Evolutionary conservation across 768 basidiomycete species (phyloP).

Genomic region (Chalciporus piperatus): DNA sequence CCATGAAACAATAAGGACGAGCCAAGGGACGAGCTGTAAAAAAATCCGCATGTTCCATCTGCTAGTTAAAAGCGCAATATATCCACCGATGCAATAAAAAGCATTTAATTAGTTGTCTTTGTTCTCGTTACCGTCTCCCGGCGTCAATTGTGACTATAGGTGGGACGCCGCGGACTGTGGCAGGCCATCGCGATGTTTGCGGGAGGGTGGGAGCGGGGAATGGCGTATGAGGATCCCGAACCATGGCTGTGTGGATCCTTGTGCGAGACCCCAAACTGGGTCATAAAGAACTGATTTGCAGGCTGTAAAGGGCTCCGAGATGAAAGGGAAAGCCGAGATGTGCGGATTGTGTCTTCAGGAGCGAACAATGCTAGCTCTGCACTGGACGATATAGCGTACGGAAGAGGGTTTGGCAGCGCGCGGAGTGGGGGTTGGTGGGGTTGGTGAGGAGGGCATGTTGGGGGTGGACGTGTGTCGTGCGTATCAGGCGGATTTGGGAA

Average conservation of each 20-base stretch:
- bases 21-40: neutral
- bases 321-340: conserved; percentile 21
- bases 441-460: neutral
- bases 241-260: conserved; percentile 8
- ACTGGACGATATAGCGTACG: conserved; percentile 37
- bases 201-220: conserved; percentile 6
- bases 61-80: conserved; percentile 15
- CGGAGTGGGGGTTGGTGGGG: conserved; percentile 3
- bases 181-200: conserved; percentile 12
- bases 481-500: conserved; percentile 9
- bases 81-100: conserved; percentile 16
- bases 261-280: conserved; percentile 4
- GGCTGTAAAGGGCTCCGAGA: conserved; percentile 25
- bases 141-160: conserved; percentile 10
- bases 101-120: conserved; percentile 10
- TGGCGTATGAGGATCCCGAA: conserved; percentile 5
- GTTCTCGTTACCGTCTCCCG: neutral
- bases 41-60: conserved; percentile 10
- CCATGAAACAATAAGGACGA: conserved; percentile 13
- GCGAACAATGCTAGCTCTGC: conserved; percentile 35
- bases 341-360: conserved; percentile 41
- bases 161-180: conserved; percentile 8
- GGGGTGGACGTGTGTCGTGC: conserved; percentile 5
- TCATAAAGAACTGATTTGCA: conserved; percentile 23
- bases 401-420: conserved; percentile 2